Evolutionary conservation across 345 rosid genomes (phyloP).

Genomic region (Noccaea bulbosa): DNA sequence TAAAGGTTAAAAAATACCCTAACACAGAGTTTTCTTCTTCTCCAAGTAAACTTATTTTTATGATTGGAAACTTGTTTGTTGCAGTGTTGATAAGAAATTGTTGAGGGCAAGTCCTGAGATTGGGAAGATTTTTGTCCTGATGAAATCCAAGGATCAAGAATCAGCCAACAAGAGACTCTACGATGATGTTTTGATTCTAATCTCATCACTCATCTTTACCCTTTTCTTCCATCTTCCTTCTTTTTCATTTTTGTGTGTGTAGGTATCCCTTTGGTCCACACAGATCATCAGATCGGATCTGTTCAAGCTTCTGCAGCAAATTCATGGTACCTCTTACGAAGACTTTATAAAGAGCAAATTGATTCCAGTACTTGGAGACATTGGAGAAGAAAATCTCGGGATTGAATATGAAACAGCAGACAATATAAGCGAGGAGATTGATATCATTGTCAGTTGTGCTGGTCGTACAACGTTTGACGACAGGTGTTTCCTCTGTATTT

Average conservation of each 20-base stretch:
- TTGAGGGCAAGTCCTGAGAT: slow-evolving; percentile 42
- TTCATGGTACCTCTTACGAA: slow-evolving; percentile 39
- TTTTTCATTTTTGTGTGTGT: not conserved
- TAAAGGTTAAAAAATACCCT: slow-evolving; percentile 24
- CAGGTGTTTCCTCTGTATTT: slow-evolving; percentile 18
- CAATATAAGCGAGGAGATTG: slow-evolving; percentile 56
- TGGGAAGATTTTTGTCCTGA: slow-evolving; percentile 39
- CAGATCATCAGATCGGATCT: slow-evolving; percentile 45
- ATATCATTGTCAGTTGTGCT: slow-evolving; percentile 66
- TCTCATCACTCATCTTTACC: not conserved
- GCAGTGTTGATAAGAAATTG: slow-evolving; percentile 39
- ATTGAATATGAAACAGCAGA: not conserved
- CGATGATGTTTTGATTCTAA: slow-evolving; percentile 13
- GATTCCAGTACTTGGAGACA: slow-evolving; percentile 47
- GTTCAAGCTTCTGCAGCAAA: slow-evolving; percentile 34
- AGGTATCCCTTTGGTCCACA: not conserved
- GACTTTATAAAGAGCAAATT: slow-evolving; percentile 43
- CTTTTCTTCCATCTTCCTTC: too few species aligned
- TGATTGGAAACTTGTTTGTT: not conserved
- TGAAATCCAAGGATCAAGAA: slow-evolving; percentile 37
- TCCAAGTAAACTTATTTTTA: not conserved
- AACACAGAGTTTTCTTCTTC: not conserved
- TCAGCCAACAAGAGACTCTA: slow-evolving; percentile 29
- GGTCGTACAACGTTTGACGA: slow-evolving; percentile 63
- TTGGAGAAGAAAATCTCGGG: slow-evolving; percentile 37